Evolutionary conservation across 2,329 filamentous ascomycete genomes (phyloP).

Genomic region (Mariannaea sp.): DNA sequence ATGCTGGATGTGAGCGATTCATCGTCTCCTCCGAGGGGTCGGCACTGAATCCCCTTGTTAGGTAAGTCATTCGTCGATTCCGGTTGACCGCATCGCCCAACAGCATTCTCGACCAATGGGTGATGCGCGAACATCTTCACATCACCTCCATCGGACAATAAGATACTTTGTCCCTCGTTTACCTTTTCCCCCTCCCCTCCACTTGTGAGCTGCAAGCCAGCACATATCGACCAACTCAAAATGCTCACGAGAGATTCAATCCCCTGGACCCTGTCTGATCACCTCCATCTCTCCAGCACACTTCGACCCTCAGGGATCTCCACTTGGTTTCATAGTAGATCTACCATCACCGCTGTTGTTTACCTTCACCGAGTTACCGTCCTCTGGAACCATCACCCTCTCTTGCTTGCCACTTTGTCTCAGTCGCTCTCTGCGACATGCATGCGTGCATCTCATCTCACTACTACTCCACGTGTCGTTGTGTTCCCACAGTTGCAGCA

Average conservation of each 20-base stretch:
- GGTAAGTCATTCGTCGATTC: background rate
- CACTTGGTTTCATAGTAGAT: no score
- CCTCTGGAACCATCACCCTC: slow-evolving; percentile 4
- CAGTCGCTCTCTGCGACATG: slow-evolving; percentile 3
- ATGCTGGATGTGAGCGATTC: background rate
- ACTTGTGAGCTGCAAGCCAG: slow-evolving; percentile 4
- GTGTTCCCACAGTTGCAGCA: slow-evolving; percentile 1
- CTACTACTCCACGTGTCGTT: slow-evolving; percentile 9
- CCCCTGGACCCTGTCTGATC: slow-evolving; percentile 14
- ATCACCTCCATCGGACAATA: slow-evolving; percentile 14
- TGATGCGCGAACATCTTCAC: slow-evolving; percentile 3
- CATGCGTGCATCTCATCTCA: slow-evolving; percentile 7
- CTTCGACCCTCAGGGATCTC: background rate
- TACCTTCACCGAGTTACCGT: background rate
- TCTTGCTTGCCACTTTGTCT: background rate
- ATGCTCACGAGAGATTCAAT: slow-evolving; percentile 2
- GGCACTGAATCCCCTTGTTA: background rate
- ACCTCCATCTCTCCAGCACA: slow-evolving; percentile 11
- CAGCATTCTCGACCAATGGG: background rate
- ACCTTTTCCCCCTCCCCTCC: slow-evolving; percentile 2
- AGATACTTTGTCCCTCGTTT: background rate
- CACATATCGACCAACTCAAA: slow-evolving; percentile 3
- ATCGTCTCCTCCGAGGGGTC: slow-evolving; percentile 4
- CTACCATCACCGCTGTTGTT: background rate
- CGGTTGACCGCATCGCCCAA: background rate